phyloP scores from a whole-genome alignment of 139 green algal species.

The Tetraselmis chui region DNA sequence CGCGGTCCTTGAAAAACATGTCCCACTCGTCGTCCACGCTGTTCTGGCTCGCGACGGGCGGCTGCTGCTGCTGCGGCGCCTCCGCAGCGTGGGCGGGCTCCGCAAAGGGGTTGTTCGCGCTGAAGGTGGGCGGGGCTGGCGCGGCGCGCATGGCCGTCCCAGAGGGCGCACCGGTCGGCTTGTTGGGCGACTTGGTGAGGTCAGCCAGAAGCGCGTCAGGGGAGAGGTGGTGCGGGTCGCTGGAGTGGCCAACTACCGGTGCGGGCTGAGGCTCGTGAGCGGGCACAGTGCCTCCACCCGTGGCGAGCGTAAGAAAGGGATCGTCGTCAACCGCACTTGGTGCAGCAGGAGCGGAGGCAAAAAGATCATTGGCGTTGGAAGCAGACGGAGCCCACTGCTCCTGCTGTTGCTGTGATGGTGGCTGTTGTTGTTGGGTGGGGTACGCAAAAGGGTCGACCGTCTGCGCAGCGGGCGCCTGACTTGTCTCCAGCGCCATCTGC shows the following conservation, averaged over 20 bases:
- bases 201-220: neutral
- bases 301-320: neutral
- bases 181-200: neutral
- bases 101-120: neutral
- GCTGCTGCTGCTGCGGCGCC: neutral
- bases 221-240: neutral
- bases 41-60: neutral
- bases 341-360: too few species aligned
- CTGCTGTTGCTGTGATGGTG: too few species aligned
- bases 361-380: too few species aligned
- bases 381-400: too few species aligned
- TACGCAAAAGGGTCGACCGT: neutral
- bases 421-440: neutral
- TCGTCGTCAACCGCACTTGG: neutral
- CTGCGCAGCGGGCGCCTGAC: too few species aligned
- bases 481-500: neutral
- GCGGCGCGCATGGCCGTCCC: neutral
- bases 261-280: neutral
- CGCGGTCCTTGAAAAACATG: neutral
- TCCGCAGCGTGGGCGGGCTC: neutral
- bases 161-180: neutral
- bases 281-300: neutral
- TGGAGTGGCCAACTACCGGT: neutral
- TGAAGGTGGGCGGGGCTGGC: neutral
- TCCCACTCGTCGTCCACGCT: neutral